These are phyloP conservation scores for Ambrosiella beaveri DNA, from an alignment of 2,329 filamentous ascomycete species.

Conservation along the genomic window DNA sequence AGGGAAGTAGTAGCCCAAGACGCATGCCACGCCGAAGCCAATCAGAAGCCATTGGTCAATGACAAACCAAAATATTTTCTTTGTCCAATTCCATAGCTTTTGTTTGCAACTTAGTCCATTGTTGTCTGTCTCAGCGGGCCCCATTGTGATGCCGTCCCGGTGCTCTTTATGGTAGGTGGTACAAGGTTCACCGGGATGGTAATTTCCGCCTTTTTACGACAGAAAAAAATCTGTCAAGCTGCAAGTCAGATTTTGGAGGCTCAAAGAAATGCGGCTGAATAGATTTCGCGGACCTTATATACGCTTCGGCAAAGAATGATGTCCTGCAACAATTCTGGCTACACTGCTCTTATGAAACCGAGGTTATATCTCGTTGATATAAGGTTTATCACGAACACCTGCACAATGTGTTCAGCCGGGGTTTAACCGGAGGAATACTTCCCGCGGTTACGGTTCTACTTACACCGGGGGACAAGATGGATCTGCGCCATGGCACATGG, in stretches of 20 bases:
- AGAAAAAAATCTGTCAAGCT: too few relatives aligned
- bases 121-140: too few relatives aligned
- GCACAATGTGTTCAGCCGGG: not conserved
- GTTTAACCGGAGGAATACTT: not conserved
- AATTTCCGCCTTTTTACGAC: too few relatives aligned
- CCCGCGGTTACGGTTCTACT: not conserved
- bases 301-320: too few relatives aligned
- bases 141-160: not conserved
- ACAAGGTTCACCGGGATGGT: too few relatives aligned
- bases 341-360: not conserved
- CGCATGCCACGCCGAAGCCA: conserved; percentile 36
- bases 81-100: not conserved
- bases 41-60: conserved; percentile 47
- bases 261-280: too few relatives aligned
- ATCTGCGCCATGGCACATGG: too few relatives aligned
- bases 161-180: not conserved
- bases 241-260: too few relatives aligned
- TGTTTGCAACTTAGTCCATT: not conserved
- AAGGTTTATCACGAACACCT: not conserved
- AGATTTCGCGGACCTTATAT: too few relatives aligned
- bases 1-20: conserved; percentile 29
- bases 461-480: not conserved
- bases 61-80: not conserved
- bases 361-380: not conserved
- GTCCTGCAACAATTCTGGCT: not conserved